phyloP scores from a whole-genome alignment of 148 eudicot genomes.

The Rhododendron henanense region DNA sequence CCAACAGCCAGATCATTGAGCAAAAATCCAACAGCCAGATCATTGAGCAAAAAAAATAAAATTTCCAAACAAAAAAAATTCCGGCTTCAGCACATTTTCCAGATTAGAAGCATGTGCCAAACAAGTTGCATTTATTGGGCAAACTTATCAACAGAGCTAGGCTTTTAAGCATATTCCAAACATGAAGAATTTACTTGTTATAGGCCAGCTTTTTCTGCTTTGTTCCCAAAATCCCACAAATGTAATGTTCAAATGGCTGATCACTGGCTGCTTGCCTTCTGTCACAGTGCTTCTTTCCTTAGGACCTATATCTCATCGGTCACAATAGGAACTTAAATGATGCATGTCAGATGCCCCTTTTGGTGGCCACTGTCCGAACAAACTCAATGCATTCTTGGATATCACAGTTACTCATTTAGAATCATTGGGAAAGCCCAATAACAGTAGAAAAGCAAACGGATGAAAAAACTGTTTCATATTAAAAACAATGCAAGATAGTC shows the following conservation, averaged over 20 bases:
- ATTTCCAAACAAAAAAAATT: too few relatives aligned
- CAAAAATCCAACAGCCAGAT: not conserved
- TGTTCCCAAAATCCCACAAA: too few relatives aligned
- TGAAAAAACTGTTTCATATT: not conserved
- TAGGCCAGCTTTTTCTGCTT: too few relatives aligned
- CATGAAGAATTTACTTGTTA: too few relatives aligned
- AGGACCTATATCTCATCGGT: not conserved
- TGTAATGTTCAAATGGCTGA: too few relatives aligned
- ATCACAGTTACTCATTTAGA: not conserved
- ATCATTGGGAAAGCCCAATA: not conserved
- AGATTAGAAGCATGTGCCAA: too few relatives aligned
- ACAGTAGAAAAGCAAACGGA: not conserved
- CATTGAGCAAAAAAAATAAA: not conserved
- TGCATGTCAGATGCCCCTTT: not conserved
- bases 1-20: not conserved
- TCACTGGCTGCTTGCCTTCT: too few relatives aligned
- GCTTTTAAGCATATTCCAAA: not conserved
- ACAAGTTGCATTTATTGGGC: not conserved
- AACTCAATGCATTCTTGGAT: not conserved
- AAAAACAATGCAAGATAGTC: not conserved
- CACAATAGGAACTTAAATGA: not conserved
- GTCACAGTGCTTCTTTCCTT: not conserved
- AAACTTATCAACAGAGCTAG: not conserved
- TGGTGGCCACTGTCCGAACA: not conserved
- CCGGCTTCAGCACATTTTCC: not conserved